Evolutionary conservation across 371 early-diverging fungal species (phyloP), one percentile per base, ranked within the genome.

Genomic region (Capillidium rhysosporum): DNA sequence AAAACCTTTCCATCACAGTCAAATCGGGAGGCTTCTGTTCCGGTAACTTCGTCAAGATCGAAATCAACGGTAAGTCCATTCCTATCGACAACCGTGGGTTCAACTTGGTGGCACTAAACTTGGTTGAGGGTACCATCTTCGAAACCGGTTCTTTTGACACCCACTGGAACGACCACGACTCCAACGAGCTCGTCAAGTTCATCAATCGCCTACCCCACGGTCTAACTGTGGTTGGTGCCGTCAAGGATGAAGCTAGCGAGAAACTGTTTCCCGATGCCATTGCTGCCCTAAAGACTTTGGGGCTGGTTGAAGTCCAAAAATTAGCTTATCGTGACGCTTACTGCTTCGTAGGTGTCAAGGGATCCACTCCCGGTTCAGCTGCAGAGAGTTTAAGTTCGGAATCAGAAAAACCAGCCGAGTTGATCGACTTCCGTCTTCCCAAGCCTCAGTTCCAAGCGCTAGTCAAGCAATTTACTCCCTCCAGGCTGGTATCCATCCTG

Each of bases 141-240:
- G 82, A 86, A 52, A 64, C 71, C 18, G 76, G 73, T 8, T 67
- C 76, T 8, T 89, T 83, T 57, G 88, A 89, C 65, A 84, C 85
- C 1, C 81, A 82, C 57, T 69, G 75, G 44, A 80, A 82, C 4
- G 59, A 60, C 0, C 73, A 75, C n/a, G 86, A 86, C 60, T 67
- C 74, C 10, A 73, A 77, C 14, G 80, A 80, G 49, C 72, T 88
- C 49, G 79, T 75, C 10, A 66, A 71, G 23, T 71, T 80, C 49
- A 66, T 87, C 25, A 75, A 79, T 24, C 68, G 61, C 59, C 57
- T 85, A 21, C 66, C 77, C 8, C 63, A 70, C 3, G 82, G 80
- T 5, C 67, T 74, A 61, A 68, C 86, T 38, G 76, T 84, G 0
- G 65, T 80, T 12, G 66, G 83, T 46, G 74, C 73, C 23, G 72